A percentile compares a stretch with the other conserved stretches of the same genome.
Evolutionary conservation across 1,284 basidiomycete species (phyloP).

Genomic region (Malassezia vespertilionis): DNA sequence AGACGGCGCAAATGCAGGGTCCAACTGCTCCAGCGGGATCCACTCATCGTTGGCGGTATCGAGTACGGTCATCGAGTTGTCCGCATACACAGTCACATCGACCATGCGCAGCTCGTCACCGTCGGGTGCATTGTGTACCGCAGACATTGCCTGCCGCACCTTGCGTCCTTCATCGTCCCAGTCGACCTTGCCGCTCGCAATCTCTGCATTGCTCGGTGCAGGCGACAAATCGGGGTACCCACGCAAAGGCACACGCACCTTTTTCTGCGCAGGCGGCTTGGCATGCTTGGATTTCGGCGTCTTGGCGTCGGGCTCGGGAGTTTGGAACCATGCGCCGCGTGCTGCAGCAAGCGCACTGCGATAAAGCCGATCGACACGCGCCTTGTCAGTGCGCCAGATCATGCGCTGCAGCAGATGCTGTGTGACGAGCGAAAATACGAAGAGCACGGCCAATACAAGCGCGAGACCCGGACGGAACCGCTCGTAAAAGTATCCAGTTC

Average conservation of each 20-base stretch:
- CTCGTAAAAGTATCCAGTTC: slow-evolving; percentile 39
- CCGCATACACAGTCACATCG: slow-evolving; percentile 26
- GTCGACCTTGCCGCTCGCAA: slow-evolving; percentile 20
- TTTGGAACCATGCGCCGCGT: slow-evolving; percentile 36
- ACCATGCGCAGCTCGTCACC: slow-evolving; percentile 19
- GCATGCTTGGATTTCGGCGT: neutral
- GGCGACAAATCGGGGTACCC: slow-evolving; percentile 30
- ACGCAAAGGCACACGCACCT: slow-evolving; percentile 34
- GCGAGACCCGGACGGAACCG: slow-evolving; percentile 36
- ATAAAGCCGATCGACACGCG: slow-evolving; percentile 24
- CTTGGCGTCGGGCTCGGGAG: slow-evolving; percentile 4
- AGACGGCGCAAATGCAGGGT: slow-evolving; percentile 16
- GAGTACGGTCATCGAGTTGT: slow-evolving; percentile 20
- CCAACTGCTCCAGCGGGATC: slow-evolving; percentile 23
- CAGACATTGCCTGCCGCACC: slow-evolving; percentile 16
- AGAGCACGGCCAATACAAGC: slow-evolving; percentile 24
- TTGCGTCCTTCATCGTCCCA: slow-evolving; percentile 36
- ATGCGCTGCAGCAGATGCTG: slow-evolving; percentile 21
- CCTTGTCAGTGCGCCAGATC: slow-evolving; percentile 26
- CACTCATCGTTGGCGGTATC: slow-evolving; percentile 28
- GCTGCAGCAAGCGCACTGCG: slow-evolving; percentile 29
- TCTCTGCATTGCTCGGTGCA: slow-evolving; percentile 13
- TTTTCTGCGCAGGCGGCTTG: slow-evolving; percentile 24
- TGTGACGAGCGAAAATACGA: slow-evolving; percentile 21
- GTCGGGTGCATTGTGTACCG: slow-evolving; percentile 8